Conservation (phyloP, 345 rosid genomes). For the Euclidium syriacum region DNA sequence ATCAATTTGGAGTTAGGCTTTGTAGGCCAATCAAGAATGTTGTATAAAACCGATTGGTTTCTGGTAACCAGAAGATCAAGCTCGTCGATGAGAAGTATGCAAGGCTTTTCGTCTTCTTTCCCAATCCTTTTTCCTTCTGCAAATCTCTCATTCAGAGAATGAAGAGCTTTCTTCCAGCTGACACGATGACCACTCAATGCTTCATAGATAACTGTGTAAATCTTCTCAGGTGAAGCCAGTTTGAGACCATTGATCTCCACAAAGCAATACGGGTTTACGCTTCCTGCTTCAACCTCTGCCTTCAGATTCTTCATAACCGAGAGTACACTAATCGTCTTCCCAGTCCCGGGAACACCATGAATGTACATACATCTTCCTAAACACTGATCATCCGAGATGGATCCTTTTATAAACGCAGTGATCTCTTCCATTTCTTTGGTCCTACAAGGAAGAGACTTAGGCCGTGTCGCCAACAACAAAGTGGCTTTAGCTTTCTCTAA, state of each 20-base stretch:
- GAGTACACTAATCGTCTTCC: conserved; percentile 91
- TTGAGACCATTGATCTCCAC: conserved; percentile 95
- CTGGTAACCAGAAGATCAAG: conserved; percentile 95
- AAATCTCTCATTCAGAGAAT: conserved; percentile 71
- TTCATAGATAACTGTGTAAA: conserved; percentile 84
- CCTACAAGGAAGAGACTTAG: conserved; percentile 87
- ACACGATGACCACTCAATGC: conserved; percentile 90
- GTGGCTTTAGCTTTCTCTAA: conserved; percentile 84
- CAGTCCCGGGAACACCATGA: conserved; percentile 99
- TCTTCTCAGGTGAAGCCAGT: conserved; percentile 87
- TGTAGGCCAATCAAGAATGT: conserved; percentile 96
- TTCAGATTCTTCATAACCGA: conserved; percentile 74
- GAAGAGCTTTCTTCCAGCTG: conserved; percentile 89
- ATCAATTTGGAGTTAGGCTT: conserved; percentile 75
- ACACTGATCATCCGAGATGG: conserved; percentile 82
- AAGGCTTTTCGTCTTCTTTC: conserved; percentile 63
- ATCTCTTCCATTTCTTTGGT: conserved; percentile 94
- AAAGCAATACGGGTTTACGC: conserved; percentile 65
- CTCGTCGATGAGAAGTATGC: conserved; percentile 93
- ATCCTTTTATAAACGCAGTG: conserved; percentile 69
- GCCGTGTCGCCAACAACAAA: conserved; percentile 73
- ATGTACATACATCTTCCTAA: conserved; percentile 86
- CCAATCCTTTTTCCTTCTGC: conserved; percentile 55
- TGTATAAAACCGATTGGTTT: conserved; percentile 88
- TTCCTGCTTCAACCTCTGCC: conserved; percentile 84